phyloP scores from a whole-genome alignment of 331 rosid genomes.

The Prunus yedoensis region DNA sequence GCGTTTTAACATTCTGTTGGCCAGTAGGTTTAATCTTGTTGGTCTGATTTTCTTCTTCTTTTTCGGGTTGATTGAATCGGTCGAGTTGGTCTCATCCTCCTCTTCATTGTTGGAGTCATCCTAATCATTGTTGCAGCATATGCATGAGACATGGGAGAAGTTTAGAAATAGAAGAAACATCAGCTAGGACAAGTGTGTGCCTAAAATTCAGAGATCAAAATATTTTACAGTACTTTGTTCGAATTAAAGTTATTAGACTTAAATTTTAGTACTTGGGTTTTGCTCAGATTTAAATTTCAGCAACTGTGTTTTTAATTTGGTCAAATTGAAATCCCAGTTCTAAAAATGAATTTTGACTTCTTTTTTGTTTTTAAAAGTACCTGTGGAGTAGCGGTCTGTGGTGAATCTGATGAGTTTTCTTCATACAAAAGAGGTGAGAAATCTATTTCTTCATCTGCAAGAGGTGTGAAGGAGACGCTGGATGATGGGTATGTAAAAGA shows the following conservation, averaged over 20 bases:
- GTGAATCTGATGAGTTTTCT: conserved; percentile 39
- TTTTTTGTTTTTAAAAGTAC: conserved; percentile 19
- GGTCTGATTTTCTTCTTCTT: conserved; percentile 22
- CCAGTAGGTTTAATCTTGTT: conserved; percentile 24
- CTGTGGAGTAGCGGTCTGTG: conserved; percentile 36
- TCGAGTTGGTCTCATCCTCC: neutral
- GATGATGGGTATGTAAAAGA: conserved; percentile 39
- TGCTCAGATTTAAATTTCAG: neutral
- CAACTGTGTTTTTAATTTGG: neutral
- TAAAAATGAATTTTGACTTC: neutral
- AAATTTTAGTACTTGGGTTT: neutral
- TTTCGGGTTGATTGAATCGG: neutral
- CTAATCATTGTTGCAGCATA: conserved; percentile 21
- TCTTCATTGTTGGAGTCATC: conserved; percentile 37
- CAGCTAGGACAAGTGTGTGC: neutral
- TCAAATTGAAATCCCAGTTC: neutral
- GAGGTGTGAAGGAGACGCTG: conserved; percentile 33
- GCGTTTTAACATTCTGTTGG: conserved; percentile 23
- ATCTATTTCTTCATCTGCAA: conserved; percentile 35
- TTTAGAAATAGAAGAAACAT: neutral
- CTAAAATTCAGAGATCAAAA: neutral
- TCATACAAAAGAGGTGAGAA: conserved; percentile 33
- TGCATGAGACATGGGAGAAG: neutral
- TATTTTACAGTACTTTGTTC: neutral
- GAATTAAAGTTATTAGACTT: neutral